Conservation (phyloP, 225 moss, liverwort and hornwort genomes). For the Climacium dendroides region DNA sequence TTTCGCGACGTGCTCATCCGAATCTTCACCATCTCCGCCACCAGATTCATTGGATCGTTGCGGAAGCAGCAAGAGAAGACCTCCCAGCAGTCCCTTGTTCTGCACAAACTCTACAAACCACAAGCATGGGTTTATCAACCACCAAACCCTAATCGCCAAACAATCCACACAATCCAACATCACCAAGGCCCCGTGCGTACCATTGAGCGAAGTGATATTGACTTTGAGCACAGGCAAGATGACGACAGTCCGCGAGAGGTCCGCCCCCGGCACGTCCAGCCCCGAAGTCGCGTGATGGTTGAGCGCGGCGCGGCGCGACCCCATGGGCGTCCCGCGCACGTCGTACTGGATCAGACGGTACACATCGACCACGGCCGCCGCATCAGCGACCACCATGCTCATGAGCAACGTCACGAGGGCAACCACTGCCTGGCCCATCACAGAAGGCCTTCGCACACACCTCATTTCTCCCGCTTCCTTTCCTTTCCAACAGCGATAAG, state of each 20-base stretch:
- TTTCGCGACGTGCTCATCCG: conserved; percentile 32
- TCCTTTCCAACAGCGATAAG: background rate
- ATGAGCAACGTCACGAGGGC: conserved; percentile 53
- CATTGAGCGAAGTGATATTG: conserved; percentile 62
- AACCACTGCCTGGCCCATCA: conserved; percentile 41
- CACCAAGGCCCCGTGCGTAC: conserved; percentile 5
- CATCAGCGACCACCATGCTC: conserved; percentile 64
- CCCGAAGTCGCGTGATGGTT: conserved; percentile 83
- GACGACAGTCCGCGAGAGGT: conserved; percentile 78
- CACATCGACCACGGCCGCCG: conserved; percentile 84
- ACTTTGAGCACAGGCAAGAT: conserved; percentile 71
- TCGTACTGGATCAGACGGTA: conserved; percentile 97
- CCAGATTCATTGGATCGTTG: conserved; percentile 36
- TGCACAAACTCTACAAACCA: conserved; percentile 60
- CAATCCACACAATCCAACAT: background rate
- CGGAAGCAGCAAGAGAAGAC: conserved; percentile 82
- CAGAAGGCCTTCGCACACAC: conserved; percentile 17
- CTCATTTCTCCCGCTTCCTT: background rate
- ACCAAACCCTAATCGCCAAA: background rate
- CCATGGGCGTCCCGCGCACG: conserved; percentile 64
- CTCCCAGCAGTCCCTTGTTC: conserved; percentile 67
- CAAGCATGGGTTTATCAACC: background rate
- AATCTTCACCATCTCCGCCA: conserved; percentile 61
- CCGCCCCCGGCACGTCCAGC: conserved; percentile 66
- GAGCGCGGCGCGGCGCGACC: conserved; percentile 68